Conservation (phyloP, 345 rosid species). For the Stellera chamaejasme region DNA sequence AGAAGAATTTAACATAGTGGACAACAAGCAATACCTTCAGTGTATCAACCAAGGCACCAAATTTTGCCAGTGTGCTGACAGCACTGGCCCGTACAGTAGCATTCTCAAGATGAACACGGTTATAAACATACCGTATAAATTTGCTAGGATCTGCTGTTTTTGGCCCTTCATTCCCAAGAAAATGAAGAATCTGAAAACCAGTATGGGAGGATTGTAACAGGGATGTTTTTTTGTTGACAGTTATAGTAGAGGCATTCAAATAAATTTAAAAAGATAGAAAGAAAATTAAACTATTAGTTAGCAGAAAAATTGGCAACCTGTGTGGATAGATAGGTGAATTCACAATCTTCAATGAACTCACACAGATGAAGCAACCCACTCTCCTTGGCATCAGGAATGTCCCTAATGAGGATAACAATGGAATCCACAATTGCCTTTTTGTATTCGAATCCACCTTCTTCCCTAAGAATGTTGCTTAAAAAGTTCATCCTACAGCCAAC, state of each 20-base stretch:
- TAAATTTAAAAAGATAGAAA: not conserved
- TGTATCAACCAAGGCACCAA: constrained; percentile 78
- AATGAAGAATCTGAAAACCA: constrained; percentile 68
- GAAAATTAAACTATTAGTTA: too few relatives aligned
- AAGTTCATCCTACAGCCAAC: constrained; percentile 68
- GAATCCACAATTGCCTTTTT: constrained; percentile 94
- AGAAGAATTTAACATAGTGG: too few relatives aligned
- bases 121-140: constrained; percentile 82
- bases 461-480: constrained; percentile 84
- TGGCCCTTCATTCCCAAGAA: constrained; percentile 86
- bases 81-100: constrained; percentile 94
- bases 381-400: constrained; percentile 90
- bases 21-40: constrained; percentile 44
- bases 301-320: constrained; percentile 41
- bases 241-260: not conserved
- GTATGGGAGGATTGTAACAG: constrained; percentile 5
- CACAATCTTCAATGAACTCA: constrained; percentile 94
- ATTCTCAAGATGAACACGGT: constrained; percentile 91
- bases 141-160: constrained; percentile 84
- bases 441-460: constrained; percentile 95
- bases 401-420: constrained; percentile 81
- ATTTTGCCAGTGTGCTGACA: constrained; percentile 83
- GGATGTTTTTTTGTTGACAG: too few relatives aligned
- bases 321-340: constrained; percentile 88
- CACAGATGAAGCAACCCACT: constrained; percentile 89